Evolutionary conservation across 2,329 filamentous ascomycete species (phyloP).

Genomic region (Arthrobotrys sphaeroides): DNA sequence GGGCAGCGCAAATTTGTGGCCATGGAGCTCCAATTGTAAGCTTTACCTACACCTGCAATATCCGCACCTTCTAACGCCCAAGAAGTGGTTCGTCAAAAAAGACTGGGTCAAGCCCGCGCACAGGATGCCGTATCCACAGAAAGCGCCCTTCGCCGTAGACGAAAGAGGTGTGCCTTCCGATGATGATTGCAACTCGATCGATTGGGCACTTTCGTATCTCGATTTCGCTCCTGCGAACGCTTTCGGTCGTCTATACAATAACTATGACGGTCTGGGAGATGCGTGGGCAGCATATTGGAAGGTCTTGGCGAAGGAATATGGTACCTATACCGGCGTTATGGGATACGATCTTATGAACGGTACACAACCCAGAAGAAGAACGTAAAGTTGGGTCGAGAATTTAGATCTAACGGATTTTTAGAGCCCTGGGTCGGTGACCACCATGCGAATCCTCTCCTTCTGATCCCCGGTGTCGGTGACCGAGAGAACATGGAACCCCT

Average conservation of each 20-base stretch:
- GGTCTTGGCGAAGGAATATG: constrained; percentile 29
- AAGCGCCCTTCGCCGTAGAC: constrained; percentile 34
- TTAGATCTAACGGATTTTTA: not conserved
- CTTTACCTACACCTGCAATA: not conserved
- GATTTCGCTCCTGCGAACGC: constrained; percentile 48
- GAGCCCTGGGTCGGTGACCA: constrained; percentile 53
- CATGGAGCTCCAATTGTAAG: constrained; percentile 46
- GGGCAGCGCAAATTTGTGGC: constrained; percentile 46
- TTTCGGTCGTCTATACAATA: constrained; percentile 50
- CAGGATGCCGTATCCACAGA: constrained; percentile 48
- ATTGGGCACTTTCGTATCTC: constrained; percentile 45
- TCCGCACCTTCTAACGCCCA: no score
- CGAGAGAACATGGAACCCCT: constrained; percentile 42
- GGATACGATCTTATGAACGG: constrained; percentile 54
- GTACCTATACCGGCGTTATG: constrained; percentile 34
- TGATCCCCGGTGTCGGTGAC: constrained; percentile 46
- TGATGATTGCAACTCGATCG: constrained; percentile 43
- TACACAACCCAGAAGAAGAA: not conserved
- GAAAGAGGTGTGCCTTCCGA: constrained; percentile 35
- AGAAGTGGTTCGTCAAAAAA: constrained; percentile 51
- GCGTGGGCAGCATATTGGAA: constrained; percentile 51
- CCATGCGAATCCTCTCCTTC: constrained; percentile 35
- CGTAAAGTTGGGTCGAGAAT: not conserved
- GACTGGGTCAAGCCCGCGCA: constrained; percentile 43
- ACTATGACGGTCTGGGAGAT: constrained; percentile 50